Evolutionary conservation across 768 basidiomycete species (phyloP), one percentile per base, ranked within the genome.

Genomic region (Fistulinella prunicolor): DNA sequence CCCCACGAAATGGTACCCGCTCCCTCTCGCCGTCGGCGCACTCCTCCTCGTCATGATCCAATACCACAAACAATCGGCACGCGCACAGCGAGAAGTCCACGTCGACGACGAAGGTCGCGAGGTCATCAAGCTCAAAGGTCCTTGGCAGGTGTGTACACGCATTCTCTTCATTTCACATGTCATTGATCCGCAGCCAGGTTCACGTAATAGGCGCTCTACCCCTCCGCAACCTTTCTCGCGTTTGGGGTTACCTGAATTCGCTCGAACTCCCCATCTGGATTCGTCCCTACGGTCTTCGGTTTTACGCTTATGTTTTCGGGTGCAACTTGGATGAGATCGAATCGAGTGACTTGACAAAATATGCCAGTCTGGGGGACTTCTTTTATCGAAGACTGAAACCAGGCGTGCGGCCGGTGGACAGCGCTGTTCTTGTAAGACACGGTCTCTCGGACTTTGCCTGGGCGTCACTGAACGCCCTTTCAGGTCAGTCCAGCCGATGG

Each of bases 181-280:
- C 24, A 17, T 48, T 47, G 28, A 55, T 44, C 4, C 28, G 9
- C 29, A 24, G 8, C 21, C 51, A 91, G 93, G 92, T 98, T n/a
- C 89, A 95, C 69, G 94, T 98, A 39, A 76, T 98, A 42, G 95
- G 94, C 43, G 94, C 94, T 9, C 79, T 99, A 1, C 96, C 96
- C 0, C 79, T 98, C 6, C 83, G 94, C 35, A 93, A 93, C 52
- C 82, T 97, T 63, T 98, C 95, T n/a, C 86, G 94, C 2, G 69
- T 98, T 6, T 98, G 95, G 94, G 96, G 96, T 6, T 94, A 94
- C 67, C 60, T 98, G 52, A 99, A 97, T 72, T 89, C 88, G 2
- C 77, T 94, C 53, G 87, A 93, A 58, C 80, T 99, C 6, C 96
- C 96, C 24, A 76, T 94, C 51, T 99, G 94, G 94, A 79, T 93